phyloP scores from a whole-genome alignment of 129 eudicot genomes.

The Flaveria ramosissima region DNA sequence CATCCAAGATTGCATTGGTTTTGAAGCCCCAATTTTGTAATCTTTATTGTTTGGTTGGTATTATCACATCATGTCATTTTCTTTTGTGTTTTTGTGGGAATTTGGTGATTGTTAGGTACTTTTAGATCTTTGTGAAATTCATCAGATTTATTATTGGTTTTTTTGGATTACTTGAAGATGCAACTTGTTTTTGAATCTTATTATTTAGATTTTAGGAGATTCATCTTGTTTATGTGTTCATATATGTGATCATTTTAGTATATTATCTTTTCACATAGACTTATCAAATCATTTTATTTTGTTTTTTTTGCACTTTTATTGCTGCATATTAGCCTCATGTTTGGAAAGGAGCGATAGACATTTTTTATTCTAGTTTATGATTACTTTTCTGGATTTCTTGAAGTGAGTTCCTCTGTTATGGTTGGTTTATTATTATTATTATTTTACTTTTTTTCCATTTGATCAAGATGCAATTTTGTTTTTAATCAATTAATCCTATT shows the following conservation, averaged over 20 bases:
- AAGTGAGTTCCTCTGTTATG: too few relatives aligned
- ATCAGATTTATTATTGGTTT: background rate
- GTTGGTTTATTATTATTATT: too few relatives aligned
- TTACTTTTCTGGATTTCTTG: too few relatives aligned
- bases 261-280: background rate
- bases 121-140: background rate
- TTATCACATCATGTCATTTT: background rate
- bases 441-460: too few relatives aligned
- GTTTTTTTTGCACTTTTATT: background rate
- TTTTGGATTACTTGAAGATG: constrained; percentile 8
- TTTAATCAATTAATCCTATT: too few relatives aligned
- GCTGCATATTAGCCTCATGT: background rate
- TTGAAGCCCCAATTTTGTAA: background rate
- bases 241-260: background rate
- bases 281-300: too few relatives aligned
- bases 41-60: constrained; percentile 18
- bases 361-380: too few relatives aligned
- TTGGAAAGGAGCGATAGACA: too few relatives aligned
- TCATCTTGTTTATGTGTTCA: constrained; percentile 5
- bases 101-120: constrained; percentile 24
- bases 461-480: too few relatives aligned
- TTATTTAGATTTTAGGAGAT: background rate
- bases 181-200: constrained; percentile 15
- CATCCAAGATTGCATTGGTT: constrained; percentile 10
- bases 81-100: constrained; percentile 9